Evolutionary conservation across 176 grass and related monocot species (phyloP).

Genomic region (Oryza nivara): DNA sequence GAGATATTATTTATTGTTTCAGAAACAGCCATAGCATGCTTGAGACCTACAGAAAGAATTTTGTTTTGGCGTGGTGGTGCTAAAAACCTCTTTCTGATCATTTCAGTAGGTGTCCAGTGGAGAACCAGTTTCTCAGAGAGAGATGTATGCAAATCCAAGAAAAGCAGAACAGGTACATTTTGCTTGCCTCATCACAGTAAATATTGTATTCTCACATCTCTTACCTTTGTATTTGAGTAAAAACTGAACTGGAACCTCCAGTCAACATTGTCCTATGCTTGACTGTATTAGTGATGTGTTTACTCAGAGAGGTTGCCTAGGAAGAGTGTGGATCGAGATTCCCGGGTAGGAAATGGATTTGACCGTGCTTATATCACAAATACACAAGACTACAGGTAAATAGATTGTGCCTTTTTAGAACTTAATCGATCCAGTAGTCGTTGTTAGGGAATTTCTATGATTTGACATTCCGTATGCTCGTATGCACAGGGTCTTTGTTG

Average conservation of each 20-base stretch:
- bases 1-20: not conserved
- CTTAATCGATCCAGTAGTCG: not conserved
- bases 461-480: constrained; percentile 34
- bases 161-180: constrained; percentile 83
- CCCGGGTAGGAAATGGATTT: constrained; percentile 51
- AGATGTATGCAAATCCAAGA: constrained; percentile 80
- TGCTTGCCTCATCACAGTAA: constrained; percentile 33
- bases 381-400: constrained; percentile 90
- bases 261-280: constrained; percentile 20
- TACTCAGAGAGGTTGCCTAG: constrained; percentile 67
- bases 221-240: not conserved
- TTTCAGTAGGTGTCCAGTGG: constrained; percentile 61
- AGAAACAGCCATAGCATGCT: constrained; percentile 46
- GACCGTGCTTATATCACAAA: constrained; percentile 73
- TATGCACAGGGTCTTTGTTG: constrained; percentile 66
- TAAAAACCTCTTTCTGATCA: constrained; percentile 39
- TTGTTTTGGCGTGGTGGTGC: constrained; percentile 35
- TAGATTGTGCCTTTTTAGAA: constrained; percentile 15
- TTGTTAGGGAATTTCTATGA: constrained; percentile 1
- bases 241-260: constrained; percentile 21
- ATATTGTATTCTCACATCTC: constrained; percentile 27
- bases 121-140: constrained; percentile 81
- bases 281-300: constrained; percentile 28
- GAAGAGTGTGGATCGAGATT: constrained; percentile 51
- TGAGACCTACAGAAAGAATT: constrained; percentile 11